Conservation (phyloP, 179 eudicot genomes). For the Drosera spatulata region DNA sequence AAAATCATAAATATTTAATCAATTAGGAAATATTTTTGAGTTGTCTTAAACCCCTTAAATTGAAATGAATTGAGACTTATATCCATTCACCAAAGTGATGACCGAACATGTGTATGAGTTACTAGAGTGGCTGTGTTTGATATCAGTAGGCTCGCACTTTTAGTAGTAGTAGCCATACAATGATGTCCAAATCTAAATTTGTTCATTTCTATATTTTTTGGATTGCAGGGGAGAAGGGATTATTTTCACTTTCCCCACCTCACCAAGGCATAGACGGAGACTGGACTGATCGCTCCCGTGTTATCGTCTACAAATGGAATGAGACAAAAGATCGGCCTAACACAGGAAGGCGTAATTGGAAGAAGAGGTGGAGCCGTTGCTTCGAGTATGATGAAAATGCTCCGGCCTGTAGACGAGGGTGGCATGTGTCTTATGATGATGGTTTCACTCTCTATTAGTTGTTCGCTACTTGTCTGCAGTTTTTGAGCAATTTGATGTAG, state of each 20-base stretch:
- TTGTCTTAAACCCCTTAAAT: no score
- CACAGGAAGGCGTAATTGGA: constrained; percentile 52
- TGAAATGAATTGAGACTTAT: no score
- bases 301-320: constrained; percentile 59
- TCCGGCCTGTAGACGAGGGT: constrained; percentile 50
- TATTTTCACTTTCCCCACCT: constrained; percentile 48
- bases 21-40: no score
- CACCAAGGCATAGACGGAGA: constrained; percentile 70
- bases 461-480: not conserved
- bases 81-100: no score
- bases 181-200: not conserved
- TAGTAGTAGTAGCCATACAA: not conserved
- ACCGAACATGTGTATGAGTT: not conserved
- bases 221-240: constrained; percentile 45
- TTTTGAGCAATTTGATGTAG: no score
- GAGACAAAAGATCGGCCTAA: constrained; percentile 42
- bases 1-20: no score
- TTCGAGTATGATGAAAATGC: constrained; percentile 51
- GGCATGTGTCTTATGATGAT: constrained; percentile 53
- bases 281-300: constrained; percentile 55
- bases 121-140: not conserved
- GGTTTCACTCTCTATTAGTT: constrained; percentile 38
- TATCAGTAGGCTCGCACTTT: not conserved
- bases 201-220: not conserved
- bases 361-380: constrained; percentile 65